Percentiles rank a stretch among this genome's conserved stretches.
These are phyloP conservation scores for Rhodotorula diobovata DNA, from an alignment of 768 basidiomycete genomes.

Conservation along the genomic window DNA sequence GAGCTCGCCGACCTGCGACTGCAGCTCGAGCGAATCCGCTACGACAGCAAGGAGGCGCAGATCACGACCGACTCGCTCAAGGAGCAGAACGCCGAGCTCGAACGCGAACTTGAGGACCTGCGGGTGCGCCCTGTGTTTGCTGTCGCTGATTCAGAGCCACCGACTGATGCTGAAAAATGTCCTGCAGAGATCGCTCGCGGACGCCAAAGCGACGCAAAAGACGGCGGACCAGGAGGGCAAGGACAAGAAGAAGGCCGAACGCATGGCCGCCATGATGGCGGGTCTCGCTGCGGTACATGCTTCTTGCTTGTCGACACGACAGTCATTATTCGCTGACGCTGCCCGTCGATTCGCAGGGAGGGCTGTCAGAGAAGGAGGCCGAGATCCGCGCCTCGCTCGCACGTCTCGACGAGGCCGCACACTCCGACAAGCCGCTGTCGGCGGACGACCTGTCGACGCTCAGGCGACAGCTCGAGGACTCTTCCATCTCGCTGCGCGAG, in stretches of 20 bases:
- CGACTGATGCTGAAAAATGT: background rate
- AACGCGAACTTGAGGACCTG: slow-evolving; percentile 82
- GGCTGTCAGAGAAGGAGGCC: slow-evolving; percentile 92
- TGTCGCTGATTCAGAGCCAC: too few relatives aligned
- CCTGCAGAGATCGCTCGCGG: slow-evolving; percentile 60
- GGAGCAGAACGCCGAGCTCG: slow-evolving; percentile 84
- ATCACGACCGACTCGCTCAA: slow-evolving; percentile 92
- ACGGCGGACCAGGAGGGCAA: slow-evolving; percentile 88
- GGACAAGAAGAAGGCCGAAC: slow-evolving; percentile 98
- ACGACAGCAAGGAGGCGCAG: slow-evolving; percentile 89
- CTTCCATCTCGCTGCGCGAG: slow-evolving; percentile 77
- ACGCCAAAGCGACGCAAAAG: slow-evolving; percentile 74
- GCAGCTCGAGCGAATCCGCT: slow-evolving; percentile 84
- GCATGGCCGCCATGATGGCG: slow-evolving; percentile 99
- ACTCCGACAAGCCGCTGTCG: slow-evolving; percentile 57
- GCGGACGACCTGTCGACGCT: slow-evolving; percentile 75
- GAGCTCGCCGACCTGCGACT: slow-evolving; percentile 89
- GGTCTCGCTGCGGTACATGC: slow-evolving; percentile 83
- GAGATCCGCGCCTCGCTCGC: slow-evolving; percentile 76
- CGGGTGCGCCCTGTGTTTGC: too few relatives aligned
- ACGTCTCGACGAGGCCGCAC: slow-evolving; percentile 70
- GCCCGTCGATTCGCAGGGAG: slow-evolving; percentile 57
- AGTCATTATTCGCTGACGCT: background rate
- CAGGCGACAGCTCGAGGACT: slow-evolving; percentile 80
- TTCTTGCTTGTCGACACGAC: background rate